Percentiles rank a stretch among this genome's conserved stretches.
Conservation (phyloP, 805 yeast genomes). For the Saccharomycodes ludwigii region DNA sequence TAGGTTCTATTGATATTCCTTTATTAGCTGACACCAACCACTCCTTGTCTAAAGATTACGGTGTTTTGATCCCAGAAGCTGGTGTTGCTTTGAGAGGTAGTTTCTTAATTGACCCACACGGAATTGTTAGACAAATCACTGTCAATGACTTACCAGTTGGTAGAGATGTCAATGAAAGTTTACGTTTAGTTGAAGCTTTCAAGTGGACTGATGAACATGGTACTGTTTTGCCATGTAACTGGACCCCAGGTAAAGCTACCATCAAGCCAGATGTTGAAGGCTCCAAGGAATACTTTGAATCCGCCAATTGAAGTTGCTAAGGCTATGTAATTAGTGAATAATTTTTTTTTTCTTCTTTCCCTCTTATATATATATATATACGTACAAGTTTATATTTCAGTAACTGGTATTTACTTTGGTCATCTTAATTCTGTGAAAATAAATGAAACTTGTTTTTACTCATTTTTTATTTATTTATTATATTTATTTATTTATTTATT, state of each 20-base stretch:
- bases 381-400: too few relatives aligned
- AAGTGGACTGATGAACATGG: constrained; percentile 99
- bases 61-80: constrained; percentile 91
- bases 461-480: neutral
- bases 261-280: constrained; percentile 71
- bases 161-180: constrained; percentile 95
- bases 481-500: neutral
- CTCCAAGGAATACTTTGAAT: constrained; percentile 69
- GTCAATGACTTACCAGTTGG: constrained; percentile 99
- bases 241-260: constrained; percentile 92
- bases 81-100: constrained; percentile 98
- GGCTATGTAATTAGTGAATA: neutral
- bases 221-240: constrained; percentile 99
- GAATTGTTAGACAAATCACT: constrained; percentile 89
- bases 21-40: constrained; percentile 95
- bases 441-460: neutral
- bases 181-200: constrained; percentile 97
- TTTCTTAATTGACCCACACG: constrained; percentile 95
- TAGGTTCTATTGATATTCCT: constrained; percentile 91
- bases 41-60: constrained; percentile 88
- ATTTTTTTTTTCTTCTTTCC: neutral
- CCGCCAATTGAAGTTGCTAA: constrained; percentile 34
- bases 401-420: too few relatives aligned
- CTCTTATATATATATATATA: constrained; percentile 4
- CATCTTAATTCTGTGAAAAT: neutral